Base-by-base conservation (phyloP, 371 early-diverging fungal genomes). In the Blyttiomyces sp. region DNA sequence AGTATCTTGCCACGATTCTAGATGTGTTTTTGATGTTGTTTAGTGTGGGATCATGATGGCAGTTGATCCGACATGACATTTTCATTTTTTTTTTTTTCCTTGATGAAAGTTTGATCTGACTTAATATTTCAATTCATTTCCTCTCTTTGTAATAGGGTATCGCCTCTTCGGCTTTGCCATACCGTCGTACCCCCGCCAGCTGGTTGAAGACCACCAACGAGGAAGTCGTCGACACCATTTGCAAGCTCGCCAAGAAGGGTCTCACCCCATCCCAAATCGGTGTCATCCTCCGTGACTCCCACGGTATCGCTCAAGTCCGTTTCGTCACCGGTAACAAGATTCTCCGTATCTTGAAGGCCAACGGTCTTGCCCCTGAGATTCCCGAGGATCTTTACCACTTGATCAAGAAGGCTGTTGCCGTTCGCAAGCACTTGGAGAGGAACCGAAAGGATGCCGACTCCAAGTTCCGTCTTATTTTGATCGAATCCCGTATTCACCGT, bases 241-340 rank as follows among this genome's bases (percentile, higher is more conserved):
- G 93, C 87, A 96, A 95, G 85, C 87, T 94, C 69, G 98, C 99
- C 79, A 98, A 95, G 89, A 99, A 99, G 93, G 99, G 99, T 83
- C 77, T 94, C 67, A 87, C 93, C 66, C 95, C 99, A 58, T 96
- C 99, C 67, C 95, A 95, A 84, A 99, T 99, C 81, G 99, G 99
- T 90, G 95, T 93, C 54, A 74, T 90, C 59, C 93, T 99, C 70
- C 89, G 99, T 84, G 99, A 99, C 81, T 86, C 89, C 61, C 93
- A 98, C 81, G 99, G 98, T 71, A 87, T 99, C 68, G 93, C 99
- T 69, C 94, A 96, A 81, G 98, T 96, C 80, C 88, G 86, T 72
- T 82, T 80, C 78, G 89, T 99, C 68, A 94, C 96, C 66, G 96
- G 97, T 72, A 94, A 88, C 89, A 95, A 93, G 88, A 84, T 99